Conservation (phyloP, 2,329 filamentous ascomycete species). For the Fusarium illudens region DNA sequence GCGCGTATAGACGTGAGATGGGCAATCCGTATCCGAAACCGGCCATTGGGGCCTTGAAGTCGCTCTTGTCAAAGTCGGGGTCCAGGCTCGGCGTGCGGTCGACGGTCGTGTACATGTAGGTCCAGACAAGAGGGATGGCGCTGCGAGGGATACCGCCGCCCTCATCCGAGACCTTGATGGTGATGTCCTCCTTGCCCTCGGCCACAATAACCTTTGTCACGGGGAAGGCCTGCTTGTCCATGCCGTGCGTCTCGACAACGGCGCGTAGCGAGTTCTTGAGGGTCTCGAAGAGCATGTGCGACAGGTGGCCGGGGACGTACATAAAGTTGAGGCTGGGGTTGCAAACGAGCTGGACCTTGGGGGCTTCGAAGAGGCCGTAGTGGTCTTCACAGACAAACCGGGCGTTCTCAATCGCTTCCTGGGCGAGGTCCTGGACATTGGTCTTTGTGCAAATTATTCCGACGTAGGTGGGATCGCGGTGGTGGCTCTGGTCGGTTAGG, state of each 20-base stretch:
- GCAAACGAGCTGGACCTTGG: constrained; percentile 96
- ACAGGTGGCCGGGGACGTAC: constrained; percentile 98
- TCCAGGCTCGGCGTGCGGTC: constrained; percentile 94
- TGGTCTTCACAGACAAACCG: constrained; percentile 99
- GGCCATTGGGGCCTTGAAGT: constrained; percentile 99
- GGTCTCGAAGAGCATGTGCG: constrained; percentile 99
- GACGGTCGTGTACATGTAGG: constrained; percentile 99
- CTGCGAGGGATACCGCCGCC: constrained; percentile 94
- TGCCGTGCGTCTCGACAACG: constrained; percentile 93
- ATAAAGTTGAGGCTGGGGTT: constrained; percentile 96
- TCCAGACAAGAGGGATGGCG: constrained; percentile 97
- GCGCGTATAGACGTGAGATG: constrained; percentile 90
- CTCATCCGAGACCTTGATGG: constrained; percentile 97
- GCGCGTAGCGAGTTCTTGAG: constrained; percentile 97
- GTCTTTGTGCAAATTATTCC: constrained; percentile 99
- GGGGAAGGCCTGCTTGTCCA: constrained; percentile 95
- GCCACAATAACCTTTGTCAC: constrained; percentile 98
- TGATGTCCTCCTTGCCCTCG: constrained; percentile 98
- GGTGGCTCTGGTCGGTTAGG: constrained; percentile 89
- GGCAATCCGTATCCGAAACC: constrained; percentile 98
- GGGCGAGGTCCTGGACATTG: constrained; percentile 91
- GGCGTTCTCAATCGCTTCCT: constrained; percentile 98
- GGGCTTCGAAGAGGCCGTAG: constrained; percentile 96
- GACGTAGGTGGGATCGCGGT: constrained; percentile 91
- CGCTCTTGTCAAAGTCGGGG: constrained; percentile 97